Base-by-base conservation (phyloP, 2,329 filamentous ascomycete species). In the Rhinocladiella mackenziei region DNA sequence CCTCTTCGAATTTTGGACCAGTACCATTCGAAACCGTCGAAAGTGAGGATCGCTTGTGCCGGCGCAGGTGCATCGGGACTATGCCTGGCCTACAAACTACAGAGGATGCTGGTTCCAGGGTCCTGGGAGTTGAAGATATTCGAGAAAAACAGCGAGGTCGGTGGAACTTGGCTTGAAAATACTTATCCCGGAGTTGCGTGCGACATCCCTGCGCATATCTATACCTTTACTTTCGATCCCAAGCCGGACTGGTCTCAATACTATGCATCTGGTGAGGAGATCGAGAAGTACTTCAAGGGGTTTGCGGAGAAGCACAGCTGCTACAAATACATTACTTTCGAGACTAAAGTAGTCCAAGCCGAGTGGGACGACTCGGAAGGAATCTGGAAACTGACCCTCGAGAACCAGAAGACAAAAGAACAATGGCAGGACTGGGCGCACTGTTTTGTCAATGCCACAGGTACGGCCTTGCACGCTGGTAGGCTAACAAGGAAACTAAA, bases 291-390 rank as follows among this genome's bases (percentile, higher is more conserved):
- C 31, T 17, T 49, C 8, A 28, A 47, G 19, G 11, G 19, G 2
- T 26, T 46, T 3, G 40, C 40, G 3, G 15, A 10, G 4, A 49
- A 51, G 32, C 52, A 51, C 23, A 23, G 29, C 2, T 66, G 81
- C 0, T 75, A 73, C 56, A 68, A 68, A 41, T 72, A 80, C 55
- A 74, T 79, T 18, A 69, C 75, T 0, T 80, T 81, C 64, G 78
- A 77, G 54, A 74, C 73, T 0, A 62, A 65, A 0, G 75, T 79
- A 2, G 65, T 74, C 17, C 65, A 70, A 33, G 73, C 76, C 3
- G 65, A 61, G 1, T 81, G 77, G 77, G 68, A 79, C 43, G 74
- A 77, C 3, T 55, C 47, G 2, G 29, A 22, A 9, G 47, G 46
- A 7, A 25, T 23, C 3, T 74, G 14, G 40, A 7, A 17, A n/a